Evolutionary conservation across 2,329 filamentous ascomycete species (phyloP).

Genomic region (Cercospora sojina): DNA sequence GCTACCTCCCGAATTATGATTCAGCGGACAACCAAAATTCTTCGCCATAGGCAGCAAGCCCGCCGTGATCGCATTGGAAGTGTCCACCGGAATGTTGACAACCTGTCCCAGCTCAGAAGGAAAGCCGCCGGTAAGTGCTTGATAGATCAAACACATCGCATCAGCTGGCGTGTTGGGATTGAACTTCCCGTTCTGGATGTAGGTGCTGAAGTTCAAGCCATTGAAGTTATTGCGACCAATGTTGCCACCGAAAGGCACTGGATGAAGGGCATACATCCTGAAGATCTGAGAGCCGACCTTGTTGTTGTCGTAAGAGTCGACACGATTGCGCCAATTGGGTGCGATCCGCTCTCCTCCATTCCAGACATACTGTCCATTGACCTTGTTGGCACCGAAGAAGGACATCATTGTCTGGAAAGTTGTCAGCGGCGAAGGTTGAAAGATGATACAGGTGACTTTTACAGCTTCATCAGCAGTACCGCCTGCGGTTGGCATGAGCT

Average conservation of each 20-base stretch:
- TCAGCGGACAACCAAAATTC: slow-evolving; percentile 24
- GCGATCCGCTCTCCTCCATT: slow-evolving; percentile 42
- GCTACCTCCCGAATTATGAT: slow-evolving; percentile 18
- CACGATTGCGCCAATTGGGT: slow-evolving; percentile 38
- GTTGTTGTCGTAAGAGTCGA: slow-evolving; percentile 35
- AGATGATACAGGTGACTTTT: slow-evolving; percentile 5
- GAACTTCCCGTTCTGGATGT: slow-evolving; percentile 43
- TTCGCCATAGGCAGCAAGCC: slow-evolving; percentile 11
- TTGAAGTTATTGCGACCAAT: slow-evolving; percentile 20
- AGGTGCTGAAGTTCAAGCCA: slow-evolving; percentile 34
- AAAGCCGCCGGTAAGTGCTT: slow-evolving; percentile 31
- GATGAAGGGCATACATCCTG: slow-evolving; percentile 42
- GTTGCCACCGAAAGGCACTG: slow-evolving; percentile 45
- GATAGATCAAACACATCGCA: slow-evolving; percentile 45
- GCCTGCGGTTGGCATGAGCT: slow-evolving; percentile 40
- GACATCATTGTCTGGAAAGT: slow-evolving; percentile 37
- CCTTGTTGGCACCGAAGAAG: slow-evolving; percentile 47
- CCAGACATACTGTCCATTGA: slow-evolving; percentile 42
- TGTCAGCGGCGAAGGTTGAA: slow-evolving; percentile 27
- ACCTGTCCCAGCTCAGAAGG: slow-evolving; percentile 19
- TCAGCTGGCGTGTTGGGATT: slow-evolving; percentile 30
- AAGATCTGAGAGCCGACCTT: slow-evolving; percentile 42
- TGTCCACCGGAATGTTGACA: slow-evolving; percentile 19
- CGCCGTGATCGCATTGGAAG: slow-evolving; percentile 7
- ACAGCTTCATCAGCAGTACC: slow-evolving; percentile 37